phyloP scores from a whole-genome alignment of 2,329 filamentous ascomycete species.

The Nigrospora osmanthi region DNA sequence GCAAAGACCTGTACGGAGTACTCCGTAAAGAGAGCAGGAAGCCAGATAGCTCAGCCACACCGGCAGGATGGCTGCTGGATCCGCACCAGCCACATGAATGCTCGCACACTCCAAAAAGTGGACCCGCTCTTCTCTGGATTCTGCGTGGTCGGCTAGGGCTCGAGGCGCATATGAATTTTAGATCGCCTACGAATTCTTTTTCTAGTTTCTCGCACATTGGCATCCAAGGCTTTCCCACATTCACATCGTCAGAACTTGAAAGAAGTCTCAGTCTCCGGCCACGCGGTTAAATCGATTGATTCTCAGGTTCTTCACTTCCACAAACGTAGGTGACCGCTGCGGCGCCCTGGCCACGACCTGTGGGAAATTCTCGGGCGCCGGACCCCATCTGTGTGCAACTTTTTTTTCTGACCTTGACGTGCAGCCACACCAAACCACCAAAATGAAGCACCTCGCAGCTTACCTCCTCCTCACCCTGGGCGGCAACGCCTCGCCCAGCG shows the following conservation, averaged over 20 bases:
- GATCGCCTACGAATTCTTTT: background rate
- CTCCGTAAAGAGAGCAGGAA: too few species aligned
- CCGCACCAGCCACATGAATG: too few species aligned
- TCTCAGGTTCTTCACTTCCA: conserved; percentile 62
- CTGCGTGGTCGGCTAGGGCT: too few species aligned
- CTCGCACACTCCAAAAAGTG: too few species aligned
- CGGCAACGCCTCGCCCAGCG: conserved; percentile 85
- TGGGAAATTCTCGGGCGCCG: too few species aligned
- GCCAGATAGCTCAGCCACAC: too few species aligned
- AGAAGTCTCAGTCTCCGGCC: conserved; percentile 93
- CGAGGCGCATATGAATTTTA: background rate
- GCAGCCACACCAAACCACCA: conserved; percentile 37
- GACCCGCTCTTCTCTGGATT: too few species aligned
- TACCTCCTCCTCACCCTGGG: conserved; percentile 95
- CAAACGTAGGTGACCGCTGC: background rate
- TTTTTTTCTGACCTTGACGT: conserved; percentile 1
- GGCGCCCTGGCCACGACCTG: too few species aligned
- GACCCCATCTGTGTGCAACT: background rate
- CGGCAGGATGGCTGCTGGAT: too few species aligned
- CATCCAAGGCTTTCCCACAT: background rate
- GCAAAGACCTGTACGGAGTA: too few species aligned
- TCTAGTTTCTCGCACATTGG: too few species aligned
- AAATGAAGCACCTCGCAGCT: conserved; percentile 99
- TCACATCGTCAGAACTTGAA: conserved; percentile 64
- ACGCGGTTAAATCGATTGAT: conserved; percentile 99